These are phyloP conservation scores for Durusdinium trenchii DNA, from an alignment of 73 alveolate genomes.

Conservation along the genomic window DNA sequence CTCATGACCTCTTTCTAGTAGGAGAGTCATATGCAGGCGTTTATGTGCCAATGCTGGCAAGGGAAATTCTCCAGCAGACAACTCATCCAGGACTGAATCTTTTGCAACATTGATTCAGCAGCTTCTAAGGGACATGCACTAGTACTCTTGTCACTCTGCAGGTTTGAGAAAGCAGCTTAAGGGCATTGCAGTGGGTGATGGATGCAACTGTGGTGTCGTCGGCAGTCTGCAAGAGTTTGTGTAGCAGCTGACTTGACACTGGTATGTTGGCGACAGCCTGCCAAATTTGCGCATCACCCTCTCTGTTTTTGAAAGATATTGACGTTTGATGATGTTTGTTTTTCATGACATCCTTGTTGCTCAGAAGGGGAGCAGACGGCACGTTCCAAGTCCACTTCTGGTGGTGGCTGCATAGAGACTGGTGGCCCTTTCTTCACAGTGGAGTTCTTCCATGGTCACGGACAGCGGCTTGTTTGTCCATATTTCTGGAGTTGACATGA, in stretches of 20 bases:
- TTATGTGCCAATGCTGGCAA: slow-evolving; percentile 94
- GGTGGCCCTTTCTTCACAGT: slow-evolving; percentile 72
- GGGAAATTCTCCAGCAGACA: no score
- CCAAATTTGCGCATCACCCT: no score
- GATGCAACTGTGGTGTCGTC: slow-evolving; percentile 72
- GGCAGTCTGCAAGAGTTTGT: background rate
- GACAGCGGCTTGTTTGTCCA: slow-evolving; percentile 22
- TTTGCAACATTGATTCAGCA: no score
- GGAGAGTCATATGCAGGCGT: slow-evolving; percentile 98
- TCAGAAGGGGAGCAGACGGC: background rate
- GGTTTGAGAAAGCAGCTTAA: background rate
- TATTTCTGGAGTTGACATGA: no score
- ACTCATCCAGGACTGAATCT: no score
- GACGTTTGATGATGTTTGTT: background rate
- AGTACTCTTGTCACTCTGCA: no score
- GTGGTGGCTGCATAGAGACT: background rate
- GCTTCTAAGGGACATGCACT: no score
- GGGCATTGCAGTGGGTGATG: slow-evolving; percentile 94
- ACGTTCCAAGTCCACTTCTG: no score
- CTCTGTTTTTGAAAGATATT: background rate
- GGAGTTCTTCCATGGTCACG: slow-evolving; percentile 95
- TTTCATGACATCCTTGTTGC: background rate
- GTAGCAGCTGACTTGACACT: background rate
- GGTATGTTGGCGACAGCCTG: background rate
- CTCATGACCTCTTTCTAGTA: slow-evolving; percentile 96